These are phyloP conservation scores for Diutina siamensis DNA, from an alignment of 1,139 yeast species.

Conservation along the genomic window DNA sequence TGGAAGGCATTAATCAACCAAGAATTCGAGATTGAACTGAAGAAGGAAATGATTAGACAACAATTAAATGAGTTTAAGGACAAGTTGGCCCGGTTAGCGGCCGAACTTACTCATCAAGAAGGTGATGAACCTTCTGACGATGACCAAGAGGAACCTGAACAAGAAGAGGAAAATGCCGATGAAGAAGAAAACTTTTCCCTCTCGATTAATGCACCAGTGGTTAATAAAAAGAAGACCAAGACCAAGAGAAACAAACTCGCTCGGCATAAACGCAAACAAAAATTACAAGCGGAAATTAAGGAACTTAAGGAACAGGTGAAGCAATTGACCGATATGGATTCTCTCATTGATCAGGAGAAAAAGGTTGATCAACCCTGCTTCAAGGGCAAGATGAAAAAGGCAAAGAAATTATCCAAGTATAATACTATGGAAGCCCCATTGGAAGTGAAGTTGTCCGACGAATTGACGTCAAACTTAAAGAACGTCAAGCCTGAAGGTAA, in stretches of 20 bases:
- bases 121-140: constrained; percentile 33
- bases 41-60: constrained; percentile 53
- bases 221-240: constrained; percentile 62
- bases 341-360: constrained; percentile 22
- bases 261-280: constrained; percentile 49
- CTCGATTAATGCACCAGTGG: constrained; percentile 65
- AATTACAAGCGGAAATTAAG: constrained; percentile 46
- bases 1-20: constrained; percentile 66
- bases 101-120: constrained; percentile 40
- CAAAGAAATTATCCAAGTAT: neutral
- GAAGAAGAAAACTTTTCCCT: constrained; percentile 23
- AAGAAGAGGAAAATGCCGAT: constrained; percentile 16
- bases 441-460: constrained; percentile 85
- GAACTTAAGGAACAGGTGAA: constrained; percentile 43
- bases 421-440: constrained; percentile 38
- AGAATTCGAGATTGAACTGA: constrained; percentile 58
- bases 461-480: constrained; percentile 75
- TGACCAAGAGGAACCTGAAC: constrained; percentile 25
- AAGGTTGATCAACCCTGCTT: constrained; percentile 18
- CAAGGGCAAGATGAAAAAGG: constrained; percentile 11
- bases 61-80: constrained; percentile 49
- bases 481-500: constrained; percentile 87
- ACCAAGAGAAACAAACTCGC: constrained; percentile 64
- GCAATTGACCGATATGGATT: constrained; percentile 47
- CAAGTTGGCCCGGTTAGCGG: constrained; percentile 54